Conservation (phyloP, 139 green algal species). For the Pseudopediastrum boryanum region DNA sequence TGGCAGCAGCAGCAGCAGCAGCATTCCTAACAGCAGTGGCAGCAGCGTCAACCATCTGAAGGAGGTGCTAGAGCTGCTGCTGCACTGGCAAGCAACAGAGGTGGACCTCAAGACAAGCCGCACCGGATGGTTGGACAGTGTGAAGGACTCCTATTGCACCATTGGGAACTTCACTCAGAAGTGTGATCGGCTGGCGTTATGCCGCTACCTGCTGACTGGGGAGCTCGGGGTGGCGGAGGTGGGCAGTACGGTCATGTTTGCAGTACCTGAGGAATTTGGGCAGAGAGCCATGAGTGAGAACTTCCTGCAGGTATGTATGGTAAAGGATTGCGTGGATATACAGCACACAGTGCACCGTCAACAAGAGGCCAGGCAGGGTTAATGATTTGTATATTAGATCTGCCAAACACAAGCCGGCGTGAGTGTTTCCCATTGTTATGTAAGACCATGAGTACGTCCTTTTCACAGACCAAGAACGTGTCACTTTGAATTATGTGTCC, state of each 20-base stretch:
- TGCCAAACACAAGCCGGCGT: no score
- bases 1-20: background rate
- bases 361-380: no score
- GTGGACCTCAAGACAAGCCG: conserved; percentile 26
- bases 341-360: no score
- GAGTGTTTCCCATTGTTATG: no score
- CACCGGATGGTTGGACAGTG: conserved; percentile 1
- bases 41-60: background rate
- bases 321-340: no score
- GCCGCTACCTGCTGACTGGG: conserved; percentile 38
- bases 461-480: no score
- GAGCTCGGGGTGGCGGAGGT: conserved; percentile 31
- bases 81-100: conserved; percentile 42
- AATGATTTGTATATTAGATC: no score
- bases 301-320: conserved; percentile 42
- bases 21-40: background rate
- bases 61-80: conserved; percentile 31
- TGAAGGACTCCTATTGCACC: background rate
- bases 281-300: conserved; percentile 30
- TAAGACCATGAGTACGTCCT: no score
- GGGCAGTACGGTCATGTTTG: conserved; percentile 54
- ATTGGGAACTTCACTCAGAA: conserved; percentile 34
- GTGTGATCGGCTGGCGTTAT: conserved; percentile 38
- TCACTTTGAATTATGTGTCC: no score
- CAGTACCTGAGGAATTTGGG: background rate